Evolutionary conservation across 495 filamentous ascomycete species (phyloP).

Genomic region (Tricharina praecox): DNA sequence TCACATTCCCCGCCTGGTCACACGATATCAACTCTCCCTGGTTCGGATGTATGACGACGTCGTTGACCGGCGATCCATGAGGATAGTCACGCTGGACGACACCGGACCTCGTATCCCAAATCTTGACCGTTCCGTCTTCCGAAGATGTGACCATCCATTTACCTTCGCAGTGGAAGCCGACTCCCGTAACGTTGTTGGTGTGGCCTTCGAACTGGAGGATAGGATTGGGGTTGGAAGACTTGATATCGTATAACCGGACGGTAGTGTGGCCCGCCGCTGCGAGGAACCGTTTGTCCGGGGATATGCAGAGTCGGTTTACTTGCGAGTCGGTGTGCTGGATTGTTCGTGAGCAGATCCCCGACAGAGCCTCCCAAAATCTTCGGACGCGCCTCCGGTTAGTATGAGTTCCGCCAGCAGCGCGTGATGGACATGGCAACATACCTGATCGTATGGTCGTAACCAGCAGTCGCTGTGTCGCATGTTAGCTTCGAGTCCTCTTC

Average conservation of each 20-base stretch:
- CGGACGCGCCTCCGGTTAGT: no score
- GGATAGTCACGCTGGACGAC: slow-evolving; percentile 81
- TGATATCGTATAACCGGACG: slow-evolving; percentile 95
- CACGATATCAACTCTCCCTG: slow-evolving; percentile 95
- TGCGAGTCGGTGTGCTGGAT: slow-evolving; percentile 97
- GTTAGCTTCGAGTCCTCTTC: neutral
- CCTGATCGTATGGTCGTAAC: slow-evolving; percentile 98
- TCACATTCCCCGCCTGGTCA: slow-evolving; percentile 79
- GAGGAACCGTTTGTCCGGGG: slow-evolving; percentile 89
- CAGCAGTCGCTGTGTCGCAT: slow-evolving; percentile 39
- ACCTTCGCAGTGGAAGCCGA: slow-evolving; percentile 93
- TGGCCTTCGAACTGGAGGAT: slow-evolving; percentile 89
- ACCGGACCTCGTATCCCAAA: slow-evolving; percentile 88
- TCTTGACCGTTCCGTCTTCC: slow-evolving; percentile 93
- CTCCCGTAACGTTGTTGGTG: slow-evolving; percentile 83
- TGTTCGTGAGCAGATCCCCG: slow-evolving; percentile 90
- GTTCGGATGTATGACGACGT: slow-evolving; percentile 95
- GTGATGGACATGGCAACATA: slow-evolving; percentile 30
- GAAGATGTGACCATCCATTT: slow-evolving; percentile 99
- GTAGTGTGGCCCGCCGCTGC: slow-evolving; percentile 88
- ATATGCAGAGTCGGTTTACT: slow-evolving; percentile 95
- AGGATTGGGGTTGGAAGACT: slow-evolving; percentile 83
- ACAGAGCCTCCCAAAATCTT: slow-evolving; percentile 96
- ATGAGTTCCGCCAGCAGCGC: no score
- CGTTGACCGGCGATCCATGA: slow-evolving; percentile 76